Percentiles rank a stretch among this genome's conserved stretches.
These are phyloP conservation scores for Mesostigma viride DNA, from an alignment of 139 green algal genomes.

Conservation along the genomic window DNA sequence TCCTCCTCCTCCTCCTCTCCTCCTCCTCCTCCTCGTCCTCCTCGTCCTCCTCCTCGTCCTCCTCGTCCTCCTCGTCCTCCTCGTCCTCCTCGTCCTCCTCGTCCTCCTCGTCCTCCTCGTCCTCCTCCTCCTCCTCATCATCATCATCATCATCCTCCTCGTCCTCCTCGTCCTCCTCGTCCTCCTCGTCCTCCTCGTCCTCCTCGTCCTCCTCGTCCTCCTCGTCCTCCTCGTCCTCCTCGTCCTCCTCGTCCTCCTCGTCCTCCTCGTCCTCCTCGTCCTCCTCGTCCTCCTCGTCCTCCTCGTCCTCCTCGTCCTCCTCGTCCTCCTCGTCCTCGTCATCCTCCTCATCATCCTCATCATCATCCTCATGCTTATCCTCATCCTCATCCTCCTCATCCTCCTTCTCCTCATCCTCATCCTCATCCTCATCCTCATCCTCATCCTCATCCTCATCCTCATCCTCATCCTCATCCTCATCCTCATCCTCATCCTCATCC, in stretches of 20 bases:
- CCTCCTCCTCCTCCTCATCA: too few relatives aligned
- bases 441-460: neutral
- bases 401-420: too few relatives aligned
- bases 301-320: neutral
- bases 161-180: neutral
- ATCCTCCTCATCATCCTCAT: too few relatives aligned
- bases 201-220: neutral
- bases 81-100: neutral
- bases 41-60: neutral
- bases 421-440: neutral
- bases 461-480: neutral
- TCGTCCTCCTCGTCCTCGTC: neutral
- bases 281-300: neutral
- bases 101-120: neutral
- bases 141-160: too few relatives aligned
- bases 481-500: neutral
- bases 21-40: neutral
- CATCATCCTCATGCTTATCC: too few relatives aligned
- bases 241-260: neutral
- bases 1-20: neutral
- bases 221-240: neutral
- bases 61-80: neutral
- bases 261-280: neutral
- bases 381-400: too few relatives aligned
- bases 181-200: neutral